Conservation (phyloP, 169 alveolate species). For the Neospora caninum region DNA sequence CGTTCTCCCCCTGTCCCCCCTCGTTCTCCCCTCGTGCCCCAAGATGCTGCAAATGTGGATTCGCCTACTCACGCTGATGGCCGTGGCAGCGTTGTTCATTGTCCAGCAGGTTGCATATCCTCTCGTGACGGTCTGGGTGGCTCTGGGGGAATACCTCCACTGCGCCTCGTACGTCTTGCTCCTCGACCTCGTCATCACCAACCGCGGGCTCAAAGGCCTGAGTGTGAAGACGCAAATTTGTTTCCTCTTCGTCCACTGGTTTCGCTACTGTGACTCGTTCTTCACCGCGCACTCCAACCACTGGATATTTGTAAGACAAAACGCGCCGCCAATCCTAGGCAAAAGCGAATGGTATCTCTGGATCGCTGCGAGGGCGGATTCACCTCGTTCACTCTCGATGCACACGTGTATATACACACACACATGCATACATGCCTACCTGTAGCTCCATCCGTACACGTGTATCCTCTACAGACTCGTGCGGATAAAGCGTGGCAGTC, state of each 20-base stretch:
- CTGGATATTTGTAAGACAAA: constrained; percentile 31
- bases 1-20: background rate
- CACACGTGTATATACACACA: too few relatives aligned
- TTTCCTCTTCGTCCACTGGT: constrained; percentile 54
- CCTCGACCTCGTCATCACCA: constrained; percentile 31
- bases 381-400: too few relatives aligned
- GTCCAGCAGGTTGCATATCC: constrained; percentile 43
- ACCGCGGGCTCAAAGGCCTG: constrained; percentile 41
- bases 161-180: constrained; percentile 36
- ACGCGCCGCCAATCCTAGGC: background rate
- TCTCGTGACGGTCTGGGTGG: constrained; percentile 57
- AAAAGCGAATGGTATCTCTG: background rate
- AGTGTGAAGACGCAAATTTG: constrained; percentile 41
- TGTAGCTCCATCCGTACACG: too few relatives aligned
- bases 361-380: too few relatives aligned
- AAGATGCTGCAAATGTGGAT: constrained; percentile 34
- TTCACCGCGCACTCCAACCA: constrained; percentile 40
- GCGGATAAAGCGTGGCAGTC: too few relatives aligned
- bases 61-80: constrained; percentile 31
- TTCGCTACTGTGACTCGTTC: constrained; percentile 50
- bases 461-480: too few relatives aligned
- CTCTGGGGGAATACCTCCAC: constrained; percentile 52
- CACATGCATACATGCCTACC: background rate
- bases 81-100: constrained; percentile 39
- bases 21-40: background rate